Evolutionary conservation across 345 rosid genomes (phyloP).

Genomic region (Punica granatum): DNA sequence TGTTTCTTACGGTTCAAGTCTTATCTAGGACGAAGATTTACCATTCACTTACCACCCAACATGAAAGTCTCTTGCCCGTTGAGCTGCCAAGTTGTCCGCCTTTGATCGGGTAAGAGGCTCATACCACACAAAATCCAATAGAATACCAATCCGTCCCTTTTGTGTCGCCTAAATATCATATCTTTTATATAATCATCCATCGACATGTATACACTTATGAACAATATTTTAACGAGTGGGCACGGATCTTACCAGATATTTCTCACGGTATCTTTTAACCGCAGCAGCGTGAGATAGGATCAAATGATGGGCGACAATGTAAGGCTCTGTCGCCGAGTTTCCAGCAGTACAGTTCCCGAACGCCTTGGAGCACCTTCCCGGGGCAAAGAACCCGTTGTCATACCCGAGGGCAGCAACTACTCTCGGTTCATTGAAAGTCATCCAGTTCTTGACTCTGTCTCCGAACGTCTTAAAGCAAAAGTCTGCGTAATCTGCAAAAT

Average conservation of each 20-base stretch:
- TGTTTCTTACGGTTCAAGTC: background rate
- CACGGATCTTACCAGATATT: conserved; percentile 48
- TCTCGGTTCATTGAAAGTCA: conserved; percentile 92
- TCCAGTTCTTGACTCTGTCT: conserved; percentile 93
- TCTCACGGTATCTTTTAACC: conserved; percentile 70
- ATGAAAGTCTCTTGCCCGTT: conserved; percentile 93
- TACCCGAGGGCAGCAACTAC: conserved; percentile 91
- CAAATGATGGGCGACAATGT: conserved; percentile 77
- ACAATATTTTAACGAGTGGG: background rate
- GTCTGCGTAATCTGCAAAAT: conserved; percentile 83
- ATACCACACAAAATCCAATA: conserved; percentile 90
- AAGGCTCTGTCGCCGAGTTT: conserved; percentile 86
- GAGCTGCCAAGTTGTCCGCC: conserved; percentile 85
- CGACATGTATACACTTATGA: background rate
- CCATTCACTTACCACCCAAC: conserved; percentile 64
- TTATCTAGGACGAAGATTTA: background rate
- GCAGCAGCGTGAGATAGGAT: conserved; percentile 82
- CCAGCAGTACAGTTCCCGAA: conserved; percentile 80
- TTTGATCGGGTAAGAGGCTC: conserved; percentile 88
- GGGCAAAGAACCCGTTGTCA: conserved; percentile 75
- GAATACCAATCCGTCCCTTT: conserved; percentile 85
- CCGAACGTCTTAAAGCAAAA: conserved; percentile 86
- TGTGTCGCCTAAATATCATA: conserved; percentile 44
- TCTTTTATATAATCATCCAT: background rate
- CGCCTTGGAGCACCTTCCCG: conserved; percentile 79